Evolutionary conservation across 78 protist genomes (phyloP), one percentile per base, ranked within the genome.

Genomic region (Trichosphaerium sp.): DNA sequence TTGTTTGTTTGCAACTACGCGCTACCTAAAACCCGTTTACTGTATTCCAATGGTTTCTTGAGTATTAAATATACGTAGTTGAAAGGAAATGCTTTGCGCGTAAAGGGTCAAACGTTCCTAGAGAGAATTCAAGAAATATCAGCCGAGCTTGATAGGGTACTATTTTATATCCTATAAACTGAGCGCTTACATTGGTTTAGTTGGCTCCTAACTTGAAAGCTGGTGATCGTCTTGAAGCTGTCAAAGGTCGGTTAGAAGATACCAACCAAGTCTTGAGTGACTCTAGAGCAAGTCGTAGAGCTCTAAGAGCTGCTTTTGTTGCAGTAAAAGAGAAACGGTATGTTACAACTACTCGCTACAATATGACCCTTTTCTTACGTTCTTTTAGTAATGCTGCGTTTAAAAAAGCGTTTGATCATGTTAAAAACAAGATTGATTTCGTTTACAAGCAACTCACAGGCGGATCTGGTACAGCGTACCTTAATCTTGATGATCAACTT

Each of bases 381-480:
- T n/a, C n/a, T 47, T 47, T 47, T n/a, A 47, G 51, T 47, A 47
- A 47, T 21, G 51, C 51, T n/a, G 21, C 21, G 32, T 21, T 47
- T 21, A 47, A 21, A 21, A n/a, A n/a, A 21, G 51, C 21, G 21
- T 47, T 47, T 21, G 32, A 47, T 47, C 21, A 21, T 21, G 51
- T 21, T 57, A 26, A 21, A 57, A n/a, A 57, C 18, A 18, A 21
- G 32, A n/a, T 57, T 62, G 76, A 71, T 25, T n/a, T 10, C 28
- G 61, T 89, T 14, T 94, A 94, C 79, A 57, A 74, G 38, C 84
- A 82, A 1, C 73, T 92, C 32, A 94, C 98, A 1, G 25, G 29
- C 41, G 64, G 41, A n/a, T 15, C 71, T 3, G 94, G 94, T 31
- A 54, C 69, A 0, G 96, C 93, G 3, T 78, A 67, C 58, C 55